Base-by-base conservation (phyloP, 192 early-diverging fungal species). In the Linnemannia schmuckeri region DNA sequence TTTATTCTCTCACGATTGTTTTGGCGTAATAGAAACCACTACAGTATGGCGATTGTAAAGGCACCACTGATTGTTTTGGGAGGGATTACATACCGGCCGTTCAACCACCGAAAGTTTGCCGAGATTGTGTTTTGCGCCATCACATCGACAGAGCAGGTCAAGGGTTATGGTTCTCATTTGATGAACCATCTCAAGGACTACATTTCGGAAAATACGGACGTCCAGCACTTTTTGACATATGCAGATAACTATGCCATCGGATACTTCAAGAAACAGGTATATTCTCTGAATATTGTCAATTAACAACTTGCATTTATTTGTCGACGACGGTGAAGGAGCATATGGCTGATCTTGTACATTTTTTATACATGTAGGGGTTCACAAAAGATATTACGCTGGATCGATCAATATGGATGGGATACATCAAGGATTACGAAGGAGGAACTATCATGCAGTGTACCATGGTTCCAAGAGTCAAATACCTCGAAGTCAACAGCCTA, bases 111-210 rank as follows among this genome's bases (percentile, higher is more conserved):
- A 20, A 92, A 96, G 74, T 99, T 99, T 93, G 97, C 98, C 15
- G 99, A 99, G 83, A 99, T 99, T 91, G 99, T 99, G 18, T 99
- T 99, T 90, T 98, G 96, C 76, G 99, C 99, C 4, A 96, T 99
- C 37, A 90, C 94, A 8, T 95, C 96, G 0, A 92, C 94, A 17
- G 96, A 97, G 74, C 98, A 99, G 91, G 98, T 98, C 73, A 96
- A 97, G 93, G 99, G 99, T 74, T 99, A 99, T 87, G 99, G 99
- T n/a, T 95, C 97, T 13, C 94, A 94, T 77, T 79, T 99, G 74
- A 99, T 99, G 96, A 97, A 95, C 77, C 95, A 98, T 77, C 91
- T 98, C 72, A 99, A 99, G 85, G 98, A 99, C 80, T 95, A 98
- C 87, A 96, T 99, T 22, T 90, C 92, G 30, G 90, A 89, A 15